Conservation (phyloP, 1,284 basidiomycete species). For the Waitea zeae region DNA sequence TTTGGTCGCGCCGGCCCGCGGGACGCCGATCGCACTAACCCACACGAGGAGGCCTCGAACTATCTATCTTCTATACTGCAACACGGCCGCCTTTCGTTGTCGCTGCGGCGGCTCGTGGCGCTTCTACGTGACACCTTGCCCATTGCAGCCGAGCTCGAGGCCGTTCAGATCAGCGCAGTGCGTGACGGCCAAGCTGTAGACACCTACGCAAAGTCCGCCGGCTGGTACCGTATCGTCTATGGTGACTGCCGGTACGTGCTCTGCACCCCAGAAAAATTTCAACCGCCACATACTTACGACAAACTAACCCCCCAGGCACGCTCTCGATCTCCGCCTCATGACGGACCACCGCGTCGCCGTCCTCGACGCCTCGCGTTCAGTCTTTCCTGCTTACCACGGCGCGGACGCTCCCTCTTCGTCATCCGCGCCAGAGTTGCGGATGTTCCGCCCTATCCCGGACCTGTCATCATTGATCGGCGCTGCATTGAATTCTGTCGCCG, state of each 20-base stretch:
- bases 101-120: conserved; percentile 44
- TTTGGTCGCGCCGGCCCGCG: conserved; percentile 30
- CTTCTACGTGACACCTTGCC: conserved; percentile 59
- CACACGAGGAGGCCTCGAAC: conserved; percentile 56
- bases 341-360: conserved; percentile 43
- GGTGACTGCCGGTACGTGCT: conserved; percentile 36
- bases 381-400: no score
- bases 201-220: conserved; percentile 56
- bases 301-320: conserved; percentile 27
- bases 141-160: conserved; percentile 51
- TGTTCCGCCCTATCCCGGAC: no score
- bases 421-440: no score
- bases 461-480: no score
- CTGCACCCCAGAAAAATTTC: neutral
- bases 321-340: conserved; percentile 65
- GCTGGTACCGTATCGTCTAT: conserved; percentile 66
- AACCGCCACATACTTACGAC: neutral
- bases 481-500: no score
- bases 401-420: no score
- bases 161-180: conserved; percentile 25
- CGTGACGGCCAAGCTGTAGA: conserved; percentile 29
- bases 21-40: conserved; percentile 25
- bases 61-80: conserved; percentile 48
- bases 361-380: conserved; percentile 45
- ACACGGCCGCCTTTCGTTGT: conserved; percentile 41